phyloP scores from a whole-genome alignment of 108 stramenopile species.

The Cyclotella choctawhatcheeana region DNA sequence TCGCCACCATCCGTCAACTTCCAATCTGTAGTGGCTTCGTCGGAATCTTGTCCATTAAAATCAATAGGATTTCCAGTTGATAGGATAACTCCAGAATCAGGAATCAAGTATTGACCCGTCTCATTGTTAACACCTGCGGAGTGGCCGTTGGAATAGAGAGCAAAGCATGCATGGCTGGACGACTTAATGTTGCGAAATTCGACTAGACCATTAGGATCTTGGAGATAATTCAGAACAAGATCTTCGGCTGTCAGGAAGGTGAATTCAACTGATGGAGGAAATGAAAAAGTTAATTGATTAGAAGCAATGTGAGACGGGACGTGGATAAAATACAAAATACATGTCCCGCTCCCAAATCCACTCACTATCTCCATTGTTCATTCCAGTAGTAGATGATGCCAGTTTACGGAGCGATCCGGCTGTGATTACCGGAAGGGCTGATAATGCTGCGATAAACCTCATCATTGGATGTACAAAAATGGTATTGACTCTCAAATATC shows the following conservation, averaged over 20 bases:
- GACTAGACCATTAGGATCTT: conserved; percentile 26
- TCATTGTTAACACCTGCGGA: conserved; percentile 18
- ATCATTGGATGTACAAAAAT: too few relatives aligned
- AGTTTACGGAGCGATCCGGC: not conserved
- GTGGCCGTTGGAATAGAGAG: conserved; percentile 28
- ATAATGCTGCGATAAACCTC: not conserved
- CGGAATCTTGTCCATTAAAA: conserved; percentile 30
- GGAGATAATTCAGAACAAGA: conserved; percentile 25
- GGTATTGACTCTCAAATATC: too few relatives aligned
- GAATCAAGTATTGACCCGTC: conserved; percentile 20
- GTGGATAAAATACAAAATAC: not conserved
- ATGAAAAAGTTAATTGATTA: not conserved
- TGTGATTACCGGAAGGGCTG: not conserved
- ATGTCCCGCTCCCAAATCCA: not conserved
- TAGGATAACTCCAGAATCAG: conserved; percentile 33
- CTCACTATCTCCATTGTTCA: not conserved
- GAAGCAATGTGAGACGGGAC: not conserved
- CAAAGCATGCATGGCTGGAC: conserved; percentile 34
- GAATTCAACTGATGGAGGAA: conserved; percentile 11
- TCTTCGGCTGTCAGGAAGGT: conserved; percentile 14
- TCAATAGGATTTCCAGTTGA: conserved; percentile 31
- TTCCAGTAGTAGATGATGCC: not conserved
- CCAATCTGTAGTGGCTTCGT: conserved; percentile 18
- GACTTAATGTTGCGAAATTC: conserved; percentile 37
- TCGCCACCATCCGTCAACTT: conserved; percentile 11